Percentiles rank a stretch among this genome's conserved stretches.
Evolutionary conservation across 129 eudicot genomes (phyloP).

Genomic region (Oenanthe sinensis): DNA sequence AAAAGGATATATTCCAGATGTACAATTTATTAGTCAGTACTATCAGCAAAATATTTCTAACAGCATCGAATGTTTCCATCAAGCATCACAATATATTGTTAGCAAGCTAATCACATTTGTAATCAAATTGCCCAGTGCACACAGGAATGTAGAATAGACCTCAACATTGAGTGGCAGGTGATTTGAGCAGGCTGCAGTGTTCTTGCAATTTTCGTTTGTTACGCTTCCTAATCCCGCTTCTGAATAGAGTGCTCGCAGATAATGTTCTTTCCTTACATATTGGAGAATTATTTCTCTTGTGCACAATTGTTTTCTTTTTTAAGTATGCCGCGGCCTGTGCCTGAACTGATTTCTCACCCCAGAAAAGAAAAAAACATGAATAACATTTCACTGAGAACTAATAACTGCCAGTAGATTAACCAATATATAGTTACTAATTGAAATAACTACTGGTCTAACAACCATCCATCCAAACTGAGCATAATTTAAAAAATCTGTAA

Average conservation of each 20-base stretch:
- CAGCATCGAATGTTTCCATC: not conserved
- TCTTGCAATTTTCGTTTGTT: constrained; percentile 46
- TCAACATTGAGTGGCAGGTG: constrained; percentile 25
- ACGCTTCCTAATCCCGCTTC: constrained; percentile 62
- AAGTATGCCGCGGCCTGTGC: constrained; percentile 60
- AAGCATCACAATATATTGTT: constrained; percentile 3
- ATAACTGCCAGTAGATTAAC: not conserved
- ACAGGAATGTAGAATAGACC: constrained; percentile 20
- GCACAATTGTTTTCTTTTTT: constrained; percentile 36
- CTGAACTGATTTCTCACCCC: constrained; percentile 50
- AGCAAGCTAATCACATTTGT: constrained; percentile 7
- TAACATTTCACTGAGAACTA: constrained; percentile 7
- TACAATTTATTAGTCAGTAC: not conserved
- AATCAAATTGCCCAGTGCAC: not conserved
- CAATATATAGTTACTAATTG: not conserved
- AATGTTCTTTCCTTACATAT: constrained; percentile 21
- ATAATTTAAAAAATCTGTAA: not conserved
- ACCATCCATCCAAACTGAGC: not conserved
- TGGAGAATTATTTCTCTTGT: constrained; percentile 13
- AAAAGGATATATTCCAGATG: not conserved
- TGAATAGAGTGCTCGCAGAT: constrained; percentile 55
- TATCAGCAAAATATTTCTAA: not conserved
- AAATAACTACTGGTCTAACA: constrained; percentile 6
- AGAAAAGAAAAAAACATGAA: not conserved
- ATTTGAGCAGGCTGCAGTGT: constrained; percentile 32